A percentile compares a stretch with the other conserved stretches of the same genome.
Evolutionary conservation across 331 rosid genomes (phyloP).

Genomic region (Malus hybrid): DNA sequence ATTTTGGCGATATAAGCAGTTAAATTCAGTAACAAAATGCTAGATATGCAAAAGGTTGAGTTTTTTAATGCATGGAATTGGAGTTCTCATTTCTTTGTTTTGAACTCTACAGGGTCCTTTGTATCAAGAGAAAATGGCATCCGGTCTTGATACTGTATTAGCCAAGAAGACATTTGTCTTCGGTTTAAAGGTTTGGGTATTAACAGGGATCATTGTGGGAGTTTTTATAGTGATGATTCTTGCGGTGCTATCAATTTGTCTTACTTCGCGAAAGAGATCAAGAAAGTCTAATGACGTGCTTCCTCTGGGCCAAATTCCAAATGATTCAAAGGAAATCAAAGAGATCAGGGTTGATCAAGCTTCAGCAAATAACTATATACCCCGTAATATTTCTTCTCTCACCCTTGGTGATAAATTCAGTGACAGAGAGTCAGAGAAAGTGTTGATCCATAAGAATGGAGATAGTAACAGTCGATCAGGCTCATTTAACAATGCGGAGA

Average conservation of each 20-base stretch:
- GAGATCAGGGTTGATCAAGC: conserved; percentile 77
- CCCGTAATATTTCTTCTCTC: conserved; percentile 30
- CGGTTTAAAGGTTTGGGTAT: conserved; percentile 71
- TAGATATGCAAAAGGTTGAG: not conserved
- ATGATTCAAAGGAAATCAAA: conserved; percentile 75
- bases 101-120: conserved; percentile 27
- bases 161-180: conserved; percentile 67
- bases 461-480: conserved; percentile 68
- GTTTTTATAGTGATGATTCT: conserved; percentile 65
- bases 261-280: conserved; percentile 66
- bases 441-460: conserved; percentile 53
- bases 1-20: not conserved
- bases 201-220: conserved; percentile 66
- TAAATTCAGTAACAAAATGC: not conserved
- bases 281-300: conserved; percentile 52
- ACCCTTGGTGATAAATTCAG: conserved; percentile 47
- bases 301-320: conserved; percentile 47
- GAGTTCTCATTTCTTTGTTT: conserved; percentile 11
- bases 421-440: conserved; percentile 63
- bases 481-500: conserved; percentile 48
- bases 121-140: conserved; percentile 41
- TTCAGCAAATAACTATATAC: conserved; percentile 37
- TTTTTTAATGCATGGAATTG: conserved; percentile 11
- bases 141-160: conserved; percentile 58
- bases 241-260: conserved; percentile 63